Base-by-base conservation (phyloP, 2,329 filamentous ascomycete genomes). In the Pestalotiopsis sp. region DNA sequence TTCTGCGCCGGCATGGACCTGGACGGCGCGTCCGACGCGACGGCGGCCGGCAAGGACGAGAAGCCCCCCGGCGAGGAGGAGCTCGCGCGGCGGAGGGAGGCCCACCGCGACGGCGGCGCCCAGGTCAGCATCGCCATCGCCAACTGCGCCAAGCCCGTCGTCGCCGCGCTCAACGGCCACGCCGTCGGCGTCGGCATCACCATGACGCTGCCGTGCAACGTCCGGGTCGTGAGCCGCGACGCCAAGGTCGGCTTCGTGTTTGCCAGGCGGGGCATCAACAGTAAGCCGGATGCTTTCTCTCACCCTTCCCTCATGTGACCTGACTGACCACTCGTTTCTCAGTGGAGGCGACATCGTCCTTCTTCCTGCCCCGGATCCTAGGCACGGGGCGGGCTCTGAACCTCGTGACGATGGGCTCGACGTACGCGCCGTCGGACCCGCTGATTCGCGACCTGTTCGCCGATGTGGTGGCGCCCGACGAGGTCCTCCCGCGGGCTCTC, bases 161-260 rank as follows among this genome's bases (percentile, higher is more conserved):
- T 90, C 67, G 86, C 82, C 0, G 88, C 88, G 4, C 80, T 89
- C 68, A 88, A 89, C 74, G 88, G 88, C 20, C 81, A 82, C 59
- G 87, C 86, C 22, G 88, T 89, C 3, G 88, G 88, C 64, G 82
- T 89, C 3, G 88, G 88, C 26, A 86, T 89, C 71, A 90, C 88
- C 48, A 87, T 89, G 84, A 87, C 87, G 38, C 81, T 90, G 3
- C 83, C 88, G 1, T 85, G 84, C 65, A 82, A 81, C 62, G 81
- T 87, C 65, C 81, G 85, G 64, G 73, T 91, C 70, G 87, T 82
- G 55, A 88, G 86, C 71, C 76, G 80, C 55, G 78, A 81, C 11
- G 89, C 91, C 2, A 91, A 91, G 75, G 86, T 94, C 70, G 92
- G 91, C 65, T 92, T 94, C 75, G 91, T 93, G 20, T 94, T 94